A percentile compares a stretch with the other conserved stretches of the same genome.
Evolutionary conservation across 2,329 filamentous ascomycete genomes (phyloP).

Genomic region (Apiospora marii): DNA sequence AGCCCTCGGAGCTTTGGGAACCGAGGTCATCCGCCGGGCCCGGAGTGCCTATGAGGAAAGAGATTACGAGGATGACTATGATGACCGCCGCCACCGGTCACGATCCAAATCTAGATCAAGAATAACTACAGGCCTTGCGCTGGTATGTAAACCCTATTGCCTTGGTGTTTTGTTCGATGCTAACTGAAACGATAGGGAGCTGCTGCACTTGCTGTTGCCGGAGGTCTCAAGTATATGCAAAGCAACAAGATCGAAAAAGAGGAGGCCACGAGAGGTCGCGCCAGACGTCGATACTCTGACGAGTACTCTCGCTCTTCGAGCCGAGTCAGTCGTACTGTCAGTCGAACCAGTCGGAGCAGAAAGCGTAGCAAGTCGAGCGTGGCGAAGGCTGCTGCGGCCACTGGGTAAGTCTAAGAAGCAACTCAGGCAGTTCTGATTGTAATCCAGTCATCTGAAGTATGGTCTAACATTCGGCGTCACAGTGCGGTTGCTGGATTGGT

Average conservation of each 20-base stretch:
- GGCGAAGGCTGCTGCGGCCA: slow-evolving; percentile 66
- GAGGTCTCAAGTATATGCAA: slow-evolving; percentile 71
- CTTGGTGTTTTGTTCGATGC: neutral
- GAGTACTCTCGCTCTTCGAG: slow-evolving; percentile 56
- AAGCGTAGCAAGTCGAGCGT: slow-evolving; percentile 47
- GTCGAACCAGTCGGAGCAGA: slow-evolving; percentile 52
- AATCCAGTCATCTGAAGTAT: neutral
- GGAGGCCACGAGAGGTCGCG: slow-evolving; percentile 63
- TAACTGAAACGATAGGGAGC: slow-evolving; percentile 45
- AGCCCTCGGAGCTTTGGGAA: slow-evolving; percentile 68
- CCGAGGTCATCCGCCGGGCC: slow-evolving; percentile 66
- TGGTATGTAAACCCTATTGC: slow-evolving; percentile 50
- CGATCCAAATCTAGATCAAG: slow-evolving; percentile 48
- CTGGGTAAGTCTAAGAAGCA: slow-evolving; percentile 45
- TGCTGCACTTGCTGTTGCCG: slow-evolving; percentile 68
- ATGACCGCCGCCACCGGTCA: slow-evolving; percentile 47
- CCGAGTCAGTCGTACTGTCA: slow-evolving; percentile 45
- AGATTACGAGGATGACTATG: slow-evolving; percentile 48
- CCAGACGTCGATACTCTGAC: slow-evolving; percentile 54
- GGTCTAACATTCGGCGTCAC: neutral
- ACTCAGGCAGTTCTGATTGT: neutral
- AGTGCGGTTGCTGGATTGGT: slow-evolving; percentile 65
- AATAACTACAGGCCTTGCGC: slow-evolving; percentile 67
- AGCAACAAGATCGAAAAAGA: slow-evolving; percentile 67
- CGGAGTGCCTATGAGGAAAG: slow-evolving; percentile 67